These are phyloP conservation scores for Aspergillus calidoustus DNA, from an alignment of 2,329 filamentous ascomycete genomes.

Conservation along the genomic window DNA sequence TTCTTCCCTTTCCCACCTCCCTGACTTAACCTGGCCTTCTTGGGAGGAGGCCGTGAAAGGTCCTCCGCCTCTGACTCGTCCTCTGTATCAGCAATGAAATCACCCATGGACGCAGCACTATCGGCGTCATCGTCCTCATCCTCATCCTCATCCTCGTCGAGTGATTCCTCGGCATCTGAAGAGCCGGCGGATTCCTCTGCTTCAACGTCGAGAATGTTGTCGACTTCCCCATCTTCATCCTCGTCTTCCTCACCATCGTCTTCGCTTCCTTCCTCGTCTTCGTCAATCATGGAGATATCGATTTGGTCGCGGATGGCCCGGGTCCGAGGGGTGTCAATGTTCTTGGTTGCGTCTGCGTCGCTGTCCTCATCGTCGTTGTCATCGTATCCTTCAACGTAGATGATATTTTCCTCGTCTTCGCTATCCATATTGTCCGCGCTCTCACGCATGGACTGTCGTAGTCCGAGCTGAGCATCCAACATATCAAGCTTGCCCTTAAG, in stretches of 20 bases:
- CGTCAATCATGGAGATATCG: slow-evolving; percentile 49
- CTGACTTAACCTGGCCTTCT: slow-evolving; percentile 40
- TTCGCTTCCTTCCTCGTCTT: slow-evolving; percentile 39
- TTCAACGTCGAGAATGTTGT: slow-evolving; percentile 50
- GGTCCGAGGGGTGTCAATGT: slow-evolving; percentile 35
- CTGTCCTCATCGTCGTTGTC: slow-evolving; percentile 54
- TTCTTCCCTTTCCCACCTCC: slow-evolving; percentile 37
- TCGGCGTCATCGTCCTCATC: slow-evolving; percentile 67
- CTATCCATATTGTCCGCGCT: slow-evolving; percentile 44
- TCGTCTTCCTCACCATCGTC: slow-evolving; percentile 64
- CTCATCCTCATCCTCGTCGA: slow-evolving; percentile 63
- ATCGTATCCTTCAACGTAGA: slow-evolving; percentile 86
- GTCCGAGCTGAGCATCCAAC: slow-evolving; percentile 84
- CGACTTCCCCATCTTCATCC: slow-evolving; percentile 47
- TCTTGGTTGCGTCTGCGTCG: slow-evolving; percentile 34
- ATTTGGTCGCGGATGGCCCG: slow-evolving; percentile 43
- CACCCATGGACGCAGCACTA: slow-evolving; percentile 56
- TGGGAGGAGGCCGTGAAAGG: slow-evolving; percentile 35
- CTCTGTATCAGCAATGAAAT: slow-evolving; percentile 53
- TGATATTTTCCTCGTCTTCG: slow-evolving; percentile 72
- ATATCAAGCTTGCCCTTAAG: slow-evolving; percentile 96
- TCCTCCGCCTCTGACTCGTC: slow-evolving; percentile 40
- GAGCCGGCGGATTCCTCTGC: slow-evolving; percentile 48
- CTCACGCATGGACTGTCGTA: slow-evolving; percentile 72
- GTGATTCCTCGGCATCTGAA: slow-evolving; percentile 53